Base-by-base conservation (phyloP, 2,329 filamentous ascomycete genomes). In the Berkeleyomyces rouxiae region DNA sequence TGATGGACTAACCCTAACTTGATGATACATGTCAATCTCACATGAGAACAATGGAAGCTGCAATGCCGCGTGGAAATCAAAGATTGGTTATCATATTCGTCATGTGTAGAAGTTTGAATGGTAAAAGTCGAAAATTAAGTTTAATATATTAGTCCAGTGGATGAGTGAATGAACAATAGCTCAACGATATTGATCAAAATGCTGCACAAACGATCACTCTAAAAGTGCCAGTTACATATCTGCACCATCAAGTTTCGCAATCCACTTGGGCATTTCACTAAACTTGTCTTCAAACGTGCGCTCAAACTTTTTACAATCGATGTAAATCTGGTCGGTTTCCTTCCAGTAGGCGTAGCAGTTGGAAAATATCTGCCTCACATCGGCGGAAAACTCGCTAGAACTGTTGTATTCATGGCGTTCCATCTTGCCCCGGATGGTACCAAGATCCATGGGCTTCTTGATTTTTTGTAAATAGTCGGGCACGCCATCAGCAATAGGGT, bases 281-380 rank as follows among this genome's bases (percentile, higher is more conserved):
- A 77, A 85, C 71, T 84, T 84, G 67, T 84, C 78, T 68, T 82
- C 81, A 66, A 81, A 78, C 9, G 75, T 76, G 65, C 79, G 80
- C 69, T 85, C 78, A 59, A 85, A 77, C 65, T 77, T 78, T 71
- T 82, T 76, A 65, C 81, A 81, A 0, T 78, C 75, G 0, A 70
- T 68, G 72, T 77, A 83, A 73, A 84, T 82, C 0, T 76, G 74
- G 59, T 82, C 78, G 36, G 75, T 74, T 65, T 76, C 75, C 58
- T 74, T 78, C 79, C 82, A 84, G 71, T 85, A 85, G n/a, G 76
- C 78, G 70, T 81, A 84, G 70, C 81, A 84, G 70, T 85, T 85
- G 36, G 76, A 71, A 64, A 84, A 84, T 43, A 85, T 85, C 68
- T 82, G 80, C 5, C 79, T 77, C 68, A 85, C 77, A 70, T 85